Conservation (phyloP, 169 alveolate species). For the Cryptosporidium sp. region DNA sequence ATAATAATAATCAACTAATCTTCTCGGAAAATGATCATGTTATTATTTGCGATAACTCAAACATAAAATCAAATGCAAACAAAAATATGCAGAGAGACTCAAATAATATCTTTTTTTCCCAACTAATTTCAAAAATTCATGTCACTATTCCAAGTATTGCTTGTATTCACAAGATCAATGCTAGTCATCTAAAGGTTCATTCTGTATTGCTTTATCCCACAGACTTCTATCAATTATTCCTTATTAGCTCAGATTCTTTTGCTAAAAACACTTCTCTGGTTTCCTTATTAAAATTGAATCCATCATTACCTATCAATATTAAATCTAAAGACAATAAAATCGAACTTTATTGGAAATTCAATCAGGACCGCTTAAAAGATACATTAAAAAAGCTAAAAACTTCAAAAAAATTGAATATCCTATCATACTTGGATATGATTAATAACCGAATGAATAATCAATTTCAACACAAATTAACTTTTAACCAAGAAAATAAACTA, state of each 20-base stretch:
- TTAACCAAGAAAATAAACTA: background rate
- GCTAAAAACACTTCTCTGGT: background rate
- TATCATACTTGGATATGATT: background rate
- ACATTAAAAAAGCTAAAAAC: background rate
- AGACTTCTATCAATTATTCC: background rate
- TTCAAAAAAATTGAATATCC: background rate
- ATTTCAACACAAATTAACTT: background rate
- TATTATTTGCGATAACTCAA: constrained; percentile 17
- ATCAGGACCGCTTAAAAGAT: background rate
- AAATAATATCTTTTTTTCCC: constrained; percentile 14
- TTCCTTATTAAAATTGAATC: background rate
- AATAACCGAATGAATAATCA: background rate
- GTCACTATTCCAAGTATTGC: constrained; percentile 19
- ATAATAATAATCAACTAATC: background rate
- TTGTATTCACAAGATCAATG: background rate
- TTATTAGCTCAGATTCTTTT: background rate
- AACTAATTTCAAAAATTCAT: background rate
- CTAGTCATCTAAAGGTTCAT: background rate
- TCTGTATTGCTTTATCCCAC: constrained; percentile 33
- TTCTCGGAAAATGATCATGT: background rate
- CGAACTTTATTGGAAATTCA: background rate
- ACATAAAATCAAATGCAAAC: constrained; percentile 13
- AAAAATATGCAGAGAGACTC: constrained; percentile 38
- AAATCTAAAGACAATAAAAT: background rate
- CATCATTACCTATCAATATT: background rate